Base-by-base conservation (phyloP, 345 rosid genomes). In the Moricandia arvensis region DNA sequence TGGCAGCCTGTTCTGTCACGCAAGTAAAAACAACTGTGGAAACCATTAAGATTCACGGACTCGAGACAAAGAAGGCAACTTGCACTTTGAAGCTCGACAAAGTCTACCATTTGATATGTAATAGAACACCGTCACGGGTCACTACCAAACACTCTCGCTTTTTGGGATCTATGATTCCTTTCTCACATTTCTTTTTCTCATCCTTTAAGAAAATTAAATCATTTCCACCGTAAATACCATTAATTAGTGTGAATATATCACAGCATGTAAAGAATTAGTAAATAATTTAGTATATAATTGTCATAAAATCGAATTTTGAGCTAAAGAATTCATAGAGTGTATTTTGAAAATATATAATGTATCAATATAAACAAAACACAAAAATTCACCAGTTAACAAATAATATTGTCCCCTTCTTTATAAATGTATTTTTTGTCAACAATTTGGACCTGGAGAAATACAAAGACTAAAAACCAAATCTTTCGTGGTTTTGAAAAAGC, bases 41-140 rank as follows among this genome's bases (percentile, higher is more conserved):
- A 49, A 49, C 57, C 57, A 78, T 72, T 9, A 66, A 73, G 68
- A 65, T 66, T 79, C 81, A 79, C 81, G 78, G 81, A 68, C 81
- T 68, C 59, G 74, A n/a, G 8, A 78, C 73, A 59, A 55, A 45
- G 24, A 47, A 72, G 21, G 59, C 81, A 45, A 55, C 16, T 79
- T 73, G 78, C 81, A 15, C 9, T 72, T 47, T 31, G 60, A 53
- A 31, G 66, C 72, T 77, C 57, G 73, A 59, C 73, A 77, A 59
- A 5, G 0, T 66, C 67, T 59, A 59, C 73, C 81, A 66, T 66
- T 72, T 66, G 59, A 51, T 72, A 8, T 9, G 17, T 5, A 59
- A 78, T 65, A 77, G 76, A 68, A 60, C 77, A 61, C 77, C 74
- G 59, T 78, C 81, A 78, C 81, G 81, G 81, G 77, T 72, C 81